Base-by-base conservation (phyloP, 2,329 filamentous ascomycete genomes). In the Penicillium fuscoglaucum region DNA sequence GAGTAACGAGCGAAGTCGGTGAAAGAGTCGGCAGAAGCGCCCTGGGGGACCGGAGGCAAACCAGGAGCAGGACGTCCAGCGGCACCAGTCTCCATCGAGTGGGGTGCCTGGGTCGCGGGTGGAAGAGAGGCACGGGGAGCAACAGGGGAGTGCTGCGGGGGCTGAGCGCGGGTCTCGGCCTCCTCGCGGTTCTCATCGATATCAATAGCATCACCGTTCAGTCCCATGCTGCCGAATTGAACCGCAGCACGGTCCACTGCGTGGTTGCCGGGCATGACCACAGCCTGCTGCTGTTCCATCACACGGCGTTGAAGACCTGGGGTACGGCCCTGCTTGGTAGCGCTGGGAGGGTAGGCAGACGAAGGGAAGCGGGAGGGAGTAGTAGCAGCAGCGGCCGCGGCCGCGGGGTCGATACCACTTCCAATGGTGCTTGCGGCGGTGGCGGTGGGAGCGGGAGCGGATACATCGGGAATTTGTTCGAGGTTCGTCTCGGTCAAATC, bases 191-290 rank as follows among this genome's bases (percentile, higher is more conserved):
- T 92, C 63, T 93, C 92, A 71, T 98, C 95, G 62, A 96, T 90
- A 70, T 97, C 93, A 29, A 81, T 74, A 47, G 78, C 72, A 60
- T 85, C 84, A 53, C 88, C 92, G 72, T 90, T 93, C 70, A 99
- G 77, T 71, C 89, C 96, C 82, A 99, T 91, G 74, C 93, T 96
- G 63, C 95, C 95, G 74, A 99, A 99, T 73, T 98, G 93, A 49
- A 99, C 92, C 50, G 93, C 90, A 65, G 93, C 87, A 68, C 92
- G 88, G 74, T 98, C 93, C 29, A 99, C 90, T 53, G 95, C 93
- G 66, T 95, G 92, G 80, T 97, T 96, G 60, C 91, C 92, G 46
- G 95, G 95, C 93, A 99, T 97, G 64, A 96, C 92, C 41, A 99
- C 95, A 59, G 95, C 91, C 79, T 99, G 95, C 76, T 96, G 93